Conservation (phyloP, 1,284 basidiomycete genomes). For the Ceratobasidium sp. region DNA sequence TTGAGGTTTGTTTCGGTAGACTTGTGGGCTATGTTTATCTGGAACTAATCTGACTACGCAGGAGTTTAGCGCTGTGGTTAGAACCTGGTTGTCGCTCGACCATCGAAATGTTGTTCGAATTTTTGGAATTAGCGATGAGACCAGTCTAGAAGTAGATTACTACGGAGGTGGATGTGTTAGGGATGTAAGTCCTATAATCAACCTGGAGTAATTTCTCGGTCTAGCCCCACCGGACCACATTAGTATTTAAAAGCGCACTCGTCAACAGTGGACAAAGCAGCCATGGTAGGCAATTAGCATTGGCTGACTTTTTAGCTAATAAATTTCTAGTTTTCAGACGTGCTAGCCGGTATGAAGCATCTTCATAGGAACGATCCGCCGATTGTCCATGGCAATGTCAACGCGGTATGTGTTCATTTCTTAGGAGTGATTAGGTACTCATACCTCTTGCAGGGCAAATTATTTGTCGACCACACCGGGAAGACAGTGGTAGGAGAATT, state of each 20-base stretch:
- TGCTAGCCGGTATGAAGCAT: background rate
- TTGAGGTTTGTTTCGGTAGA: background rate
- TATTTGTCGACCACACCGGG: background rate
- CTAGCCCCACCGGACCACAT: background rate
- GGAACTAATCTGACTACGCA: background rate
- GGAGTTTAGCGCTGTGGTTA: background rate
- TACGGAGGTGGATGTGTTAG: background rate
- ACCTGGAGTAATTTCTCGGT: background rate
- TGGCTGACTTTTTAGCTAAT: too few relatives aligned
- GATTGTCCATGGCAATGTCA: constrained; percentile 7
- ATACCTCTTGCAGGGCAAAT: background rate
- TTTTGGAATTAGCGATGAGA: background rate
- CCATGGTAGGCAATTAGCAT: too few relatives aligned
- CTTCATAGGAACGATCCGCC: constrained; percentile 5
- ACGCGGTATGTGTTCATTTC: background rate
- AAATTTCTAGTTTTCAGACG: background rate
- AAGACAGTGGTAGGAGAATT: background rate
- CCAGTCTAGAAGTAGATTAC: constrained; percentile 11
- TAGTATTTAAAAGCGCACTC: background rate
- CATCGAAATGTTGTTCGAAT: constrained; percentile 4
- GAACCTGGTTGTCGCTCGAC: background rate
- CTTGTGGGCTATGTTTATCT: background rate
- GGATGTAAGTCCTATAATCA: background rate
- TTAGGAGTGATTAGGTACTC: background rate
- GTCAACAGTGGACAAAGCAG: background rate